Base-by-base conservation (phyloP, 495 filamentous ascomycete species). In the Penicillium paxilli region DNA sequence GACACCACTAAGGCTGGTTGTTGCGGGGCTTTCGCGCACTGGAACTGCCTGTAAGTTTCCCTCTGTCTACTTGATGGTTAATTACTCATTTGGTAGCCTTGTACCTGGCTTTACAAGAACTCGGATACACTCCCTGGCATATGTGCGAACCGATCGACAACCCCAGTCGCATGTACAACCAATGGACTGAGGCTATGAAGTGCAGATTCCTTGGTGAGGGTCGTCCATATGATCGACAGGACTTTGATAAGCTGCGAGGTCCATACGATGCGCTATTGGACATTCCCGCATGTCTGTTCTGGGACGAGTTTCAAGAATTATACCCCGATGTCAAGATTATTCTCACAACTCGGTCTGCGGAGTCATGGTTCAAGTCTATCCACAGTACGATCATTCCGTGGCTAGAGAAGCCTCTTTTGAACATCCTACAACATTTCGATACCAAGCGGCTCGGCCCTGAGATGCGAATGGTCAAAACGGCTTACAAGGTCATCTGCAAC, bases 321-420 rank as follows among this genome's bases (percentile, higher is more conserved):
- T 63, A 63, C 26, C 60, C 60, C 5, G 44, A 56, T 22, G 52
- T 49, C 14, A 63, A 63, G 45, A 47, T 54, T 20, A 60, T 63
- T 21, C 47, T 63, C 8, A 60, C 60, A n/a, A 60, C 54, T 19
- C 60, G 49, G 1, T 22, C 45, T 48, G 52, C 49, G 12, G 52
- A 49, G 2, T 40, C 57, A 8, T 63, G 60, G 60, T 45, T 60
- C 46, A 25, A 24, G 2, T 55, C 56, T 1, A 47, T 44, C 22
- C 23, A 24, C 23, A 49, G 44, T 7, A 58, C 54, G 4, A 40
- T 58, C 5, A 44, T 54, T 10, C 58, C 52, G 37, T 38, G 48
- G 19, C 33, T 50, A 9, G 32, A 35, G 8, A 57, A 53, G 23
- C 57, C 54, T 38, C 25, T 51, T 2, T 41, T 57, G 23, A 47